phyloP scores from a whole-genome alignment of 2,329 filamentous ascomycete genomes.

The Chaetothyriales sp. region DNA sequence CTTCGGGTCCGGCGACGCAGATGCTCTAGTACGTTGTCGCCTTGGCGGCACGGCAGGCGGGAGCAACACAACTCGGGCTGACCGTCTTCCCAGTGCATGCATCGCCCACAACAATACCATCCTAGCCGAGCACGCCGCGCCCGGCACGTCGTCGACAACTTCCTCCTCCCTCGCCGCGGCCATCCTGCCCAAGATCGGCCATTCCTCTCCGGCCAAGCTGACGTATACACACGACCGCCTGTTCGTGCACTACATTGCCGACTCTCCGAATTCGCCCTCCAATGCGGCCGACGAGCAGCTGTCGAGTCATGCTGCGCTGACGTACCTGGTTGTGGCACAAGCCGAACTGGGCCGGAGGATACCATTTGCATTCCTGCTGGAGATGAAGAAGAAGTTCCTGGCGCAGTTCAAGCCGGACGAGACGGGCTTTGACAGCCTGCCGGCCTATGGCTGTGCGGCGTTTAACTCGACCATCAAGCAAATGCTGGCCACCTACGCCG shows the following conservation, averaged over 20 bases:
- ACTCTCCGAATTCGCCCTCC: constrained; percentile 56
- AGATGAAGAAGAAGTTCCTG: constrained; percentile 81
- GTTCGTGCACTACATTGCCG: constrained; percentile 91
- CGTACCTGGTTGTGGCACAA: constrained; percentile 81
- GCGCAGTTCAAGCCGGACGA: constrained; percentile 49
- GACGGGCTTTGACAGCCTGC: constrained; percentile 58
- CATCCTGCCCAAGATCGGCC: constrained; percentile 88
- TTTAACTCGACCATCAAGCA: constrained; percentile 70
- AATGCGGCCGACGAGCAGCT: constrained; percentile 15
- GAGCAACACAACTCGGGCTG: background rate
- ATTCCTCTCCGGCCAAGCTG: constrained; percentile 67
- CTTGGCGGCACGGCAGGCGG: background rate
- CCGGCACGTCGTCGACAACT: constrained; percentile 67
- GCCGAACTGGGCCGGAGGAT: constrained; percentile 70
- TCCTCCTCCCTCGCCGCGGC: constrained; percentile 81
- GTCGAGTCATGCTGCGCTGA: constrained; percentile 53
- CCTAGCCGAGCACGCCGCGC: constrained; percentile 80
- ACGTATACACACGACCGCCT: constrained; percentile 86
- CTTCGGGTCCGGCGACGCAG: constrained; percentile 51
- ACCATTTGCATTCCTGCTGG: constrained; percentile 81
- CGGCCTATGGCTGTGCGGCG: constrained; percentile 75
- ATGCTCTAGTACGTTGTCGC: constrained; percentile 53
- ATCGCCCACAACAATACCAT: constrained; percentile 91
- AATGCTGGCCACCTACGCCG: constrained; percentile 74
- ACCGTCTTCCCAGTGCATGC: constrained; percentile 52